Conservation (phyloP, 768 basidiomycete genomes). For the Aureoboletus auriporus region DNA sequence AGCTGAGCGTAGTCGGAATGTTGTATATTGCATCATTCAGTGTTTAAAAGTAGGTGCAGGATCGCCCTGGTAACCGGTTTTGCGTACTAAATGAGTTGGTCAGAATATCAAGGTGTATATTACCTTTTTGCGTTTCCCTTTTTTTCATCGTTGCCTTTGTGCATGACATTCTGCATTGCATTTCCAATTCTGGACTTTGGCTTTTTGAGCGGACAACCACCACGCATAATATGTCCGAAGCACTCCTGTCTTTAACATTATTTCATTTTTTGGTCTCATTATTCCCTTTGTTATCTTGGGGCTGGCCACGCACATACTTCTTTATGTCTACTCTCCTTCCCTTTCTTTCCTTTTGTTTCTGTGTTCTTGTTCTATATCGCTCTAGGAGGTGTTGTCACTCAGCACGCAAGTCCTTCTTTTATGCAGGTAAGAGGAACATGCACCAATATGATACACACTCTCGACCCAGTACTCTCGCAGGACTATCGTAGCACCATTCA, state of each 20-base stretch:
- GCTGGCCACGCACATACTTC: slow-evolving; percentile 25
- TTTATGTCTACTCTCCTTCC: slow-evolving; percentile 9
- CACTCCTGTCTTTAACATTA: slow-evolving; percentile 29
- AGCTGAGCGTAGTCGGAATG: slow-evolving; percentile 12
- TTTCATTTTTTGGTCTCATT: slow-evolving; percentile 19
- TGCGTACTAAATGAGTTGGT: neutral
- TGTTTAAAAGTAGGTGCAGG: slow-evolving; percentile 16
- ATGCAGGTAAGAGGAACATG: slow-evolving; percentile 27
- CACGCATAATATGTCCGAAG: slow-evolving; percentile 11
- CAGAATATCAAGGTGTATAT: slow-evolving; percentile 20
- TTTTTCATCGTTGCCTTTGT: slow-evolving; percentile 7
- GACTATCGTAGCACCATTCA: slow-evolving; percentile 20
- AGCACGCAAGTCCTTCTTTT: slow-evolving; percentile 18
- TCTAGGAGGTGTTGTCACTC: slow-evolving; percentile 7
- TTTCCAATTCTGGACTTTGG: slow-evolving; percentile 11
- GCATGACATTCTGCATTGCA: slow-evolving; percentile 26
- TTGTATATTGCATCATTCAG: slow-evolving; percentile 11
- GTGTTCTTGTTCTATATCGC: slow-evolving; percentile 16
- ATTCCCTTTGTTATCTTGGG: slow-evolving; percentile 20
- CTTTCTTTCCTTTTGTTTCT: neutral
- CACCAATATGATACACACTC: slow-evolving; percentile 17
- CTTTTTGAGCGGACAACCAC: slow-evolving; percentile 15
- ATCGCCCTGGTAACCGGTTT: neutral
- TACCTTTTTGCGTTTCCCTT: slow-evolving; percentile 7
- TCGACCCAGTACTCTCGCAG: slow-evolving; percentile 17